These are phyloP conservation scores for Peribolospora kevripleyi DNA, from an alignment of 768 basidiomycete genomes.

Conservation along the genomic window DNA sequence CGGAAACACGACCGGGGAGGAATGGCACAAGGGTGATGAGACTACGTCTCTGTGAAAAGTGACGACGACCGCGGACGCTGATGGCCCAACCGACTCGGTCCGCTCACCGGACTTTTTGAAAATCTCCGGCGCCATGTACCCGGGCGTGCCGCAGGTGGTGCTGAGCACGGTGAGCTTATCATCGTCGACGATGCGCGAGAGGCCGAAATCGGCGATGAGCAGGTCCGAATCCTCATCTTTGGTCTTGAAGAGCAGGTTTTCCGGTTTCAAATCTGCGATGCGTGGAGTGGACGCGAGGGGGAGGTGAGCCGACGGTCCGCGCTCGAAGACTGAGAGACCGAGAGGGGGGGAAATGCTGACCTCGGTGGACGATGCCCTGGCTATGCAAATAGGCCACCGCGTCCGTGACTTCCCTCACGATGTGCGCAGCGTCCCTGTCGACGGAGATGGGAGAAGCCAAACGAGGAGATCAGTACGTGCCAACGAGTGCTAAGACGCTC, in stretches of 20 bases:
- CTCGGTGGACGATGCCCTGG: slow-evolving; percentile 77
- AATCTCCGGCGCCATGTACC: slow-evolving; percentile 72
- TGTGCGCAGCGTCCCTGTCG: slow-evolving; percentile 56
- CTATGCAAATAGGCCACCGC: slow-evolving; percentile 82
- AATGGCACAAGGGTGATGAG: background rate
- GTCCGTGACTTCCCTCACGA: slow-evolving; percentile 62
- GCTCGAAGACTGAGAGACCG: background rate
- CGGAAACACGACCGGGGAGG: slow-evolving; percentile 1
- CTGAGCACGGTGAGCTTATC: slow-evolving; percentile 67
- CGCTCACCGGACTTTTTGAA: slow-evolving; percentile 1
- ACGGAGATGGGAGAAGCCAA: too few relatives aligned
- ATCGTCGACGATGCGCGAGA: slow-evolving; percentile 62
- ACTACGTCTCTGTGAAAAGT: background rate
- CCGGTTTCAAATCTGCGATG: slow-evolving; percentile 74
- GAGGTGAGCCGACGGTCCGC: background rate
- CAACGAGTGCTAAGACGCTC: too few relatives aligned
- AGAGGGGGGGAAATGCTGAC: slow-evolving; percentile 19
- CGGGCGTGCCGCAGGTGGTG: slow-evolving; percentile 68
- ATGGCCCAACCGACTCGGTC: background rate
- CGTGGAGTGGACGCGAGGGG: background rate
- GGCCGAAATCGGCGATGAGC: slow-evolving; percentile 91
- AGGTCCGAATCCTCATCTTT: slow-evolving; percentile 74
- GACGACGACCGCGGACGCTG: background rate
- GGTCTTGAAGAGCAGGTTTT: slow-evolving; percentile 86
- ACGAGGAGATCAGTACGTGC: too few relatives aligned